Conservation (phyloP, 2,329 filamentous ascomycete species). For the Penicillium sp. region DNA sequence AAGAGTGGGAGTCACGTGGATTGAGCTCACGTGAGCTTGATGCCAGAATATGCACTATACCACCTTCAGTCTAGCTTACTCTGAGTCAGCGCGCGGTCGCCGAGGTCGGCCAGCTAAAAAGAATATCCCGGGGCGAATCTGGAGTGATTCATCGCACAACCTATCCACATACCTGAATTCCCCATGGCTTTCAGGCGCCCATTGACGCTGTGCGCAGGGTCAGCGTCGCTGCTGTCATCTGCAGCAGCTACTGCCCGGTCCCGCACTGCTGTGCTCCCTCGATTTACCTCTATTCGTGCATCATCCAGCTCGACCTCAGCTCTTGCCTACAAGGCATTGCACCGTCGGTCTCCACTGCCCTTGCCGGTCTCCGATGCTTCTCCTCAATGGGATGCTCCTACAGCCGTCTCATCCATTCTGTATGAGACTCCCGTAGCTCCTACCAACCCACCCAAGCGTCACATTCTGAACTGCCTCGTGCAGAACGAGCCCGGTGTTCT, state of each 20-base stretch:
- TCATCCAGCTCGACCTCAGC: slow-evolving; percentile 75
- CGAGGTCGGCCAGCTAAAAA: slow-evolving; percentile 38
- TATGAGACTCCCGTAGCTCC: slow-evolving; percentile 94
- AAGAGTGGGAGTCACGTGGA: neutral
- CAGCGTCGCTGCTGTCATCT: slow-evolving; percentile 31
- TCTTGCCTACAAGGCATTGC: slow-evolving; percentile 94
- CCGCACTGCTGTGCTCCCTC: slow-evolving; percentile 29
- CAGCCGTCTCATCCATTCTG: slow-evolving; percentile 95
- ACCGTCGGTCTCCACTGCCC: slow-evolving; percentile 81
- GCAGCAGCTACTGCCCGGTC: slow-evolving; percentile 28
- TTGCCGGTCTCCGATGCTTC: slow-evolving; percentile 74
- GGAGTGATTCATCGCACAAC: slow-evolving; percentile 29
- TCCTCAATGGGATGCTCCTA: slow-evolving; percentile 81
- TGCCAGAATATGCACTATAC: neutral
- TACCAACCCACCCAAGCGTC: slow-evolving; percentile 79
- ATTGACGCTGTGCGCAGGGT: slow-evolving; percentile 37
- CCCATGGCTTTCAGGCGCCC: slow-evolving; percentile 43
- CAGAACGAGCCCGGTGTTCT: slow-evolving; percentile 98
- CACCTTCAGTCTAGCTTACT: neutral
- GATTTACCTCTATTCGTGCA: slow-evolving; percentile 33
- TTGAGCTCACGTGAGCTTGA: slow-evolving; percentile 7
- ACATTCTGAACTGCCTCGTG: slow-evolving; percentile 96
- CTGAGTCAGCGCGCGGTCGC: slow-evolving; percentile 34
- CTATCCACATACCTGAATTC: slow-evolving; percentile 14
- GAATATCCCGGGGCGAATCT: slow-evolving; percentile 24